phyloP scores from a whole-genome alignment of 306 rosid genomes.

The Crataegus laevigata region DNA sequence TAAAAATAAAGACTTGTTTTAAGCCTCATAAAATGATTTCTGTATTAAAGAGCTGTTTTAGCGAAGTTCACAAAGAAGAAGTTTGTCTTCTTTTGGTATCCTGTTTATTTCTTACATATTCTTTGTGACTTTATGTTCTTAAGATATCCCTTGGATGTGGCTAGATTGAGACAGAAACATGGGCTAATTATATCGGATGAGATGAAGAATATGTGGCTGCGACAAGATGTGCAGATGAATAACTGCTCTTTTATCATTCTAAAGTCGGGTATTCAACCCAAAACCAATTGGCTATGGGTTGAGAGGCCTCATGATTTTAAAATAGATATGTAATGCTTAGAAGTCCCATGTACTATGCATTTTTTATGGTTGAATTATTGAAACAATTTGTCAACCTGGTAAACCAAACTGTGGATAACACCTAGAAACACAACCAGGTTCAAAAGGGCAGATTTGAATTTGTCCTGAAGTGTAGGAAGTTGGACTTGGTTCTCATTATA shows the following conservation, averaged over 20 bases:
- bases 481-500: not conserved
- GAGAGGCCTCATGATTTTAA: not conserved
- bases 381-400: not conserved
- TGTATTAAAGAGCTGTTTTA: not conserved
- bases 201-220: not conserved
- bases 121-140: not conserved
- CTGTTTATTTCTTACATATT: not conserved
- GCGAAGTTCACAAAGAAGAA: not conserved
- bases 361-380: not conserved
- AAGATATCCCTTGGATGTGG: not conserved
- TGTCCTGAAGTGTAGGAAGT: not conserved
- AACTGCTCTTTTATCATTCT: not conserved
- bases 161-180: not conserved
- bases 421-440: not conserved
- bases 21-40: not conserved
- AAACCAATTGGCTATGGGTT: not conserved
- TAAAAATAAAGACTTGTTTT: not conserved
- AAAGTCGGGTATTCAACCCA: not conserved
- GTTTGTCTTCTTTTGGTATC: not conserved
- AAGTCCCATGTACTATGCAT: not conserved
- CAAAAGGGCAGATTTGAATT: not conserved
- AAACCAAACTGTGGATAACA: not conserved
- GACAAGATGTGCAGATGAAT: not conserved
- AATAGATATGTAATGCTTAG: not conserved
- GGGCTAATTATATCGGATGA: not conserved